Conservation (phyloP, 2,329 filamentous ascomycete species). For the Ploettnerulaceae sp. region DNA sequence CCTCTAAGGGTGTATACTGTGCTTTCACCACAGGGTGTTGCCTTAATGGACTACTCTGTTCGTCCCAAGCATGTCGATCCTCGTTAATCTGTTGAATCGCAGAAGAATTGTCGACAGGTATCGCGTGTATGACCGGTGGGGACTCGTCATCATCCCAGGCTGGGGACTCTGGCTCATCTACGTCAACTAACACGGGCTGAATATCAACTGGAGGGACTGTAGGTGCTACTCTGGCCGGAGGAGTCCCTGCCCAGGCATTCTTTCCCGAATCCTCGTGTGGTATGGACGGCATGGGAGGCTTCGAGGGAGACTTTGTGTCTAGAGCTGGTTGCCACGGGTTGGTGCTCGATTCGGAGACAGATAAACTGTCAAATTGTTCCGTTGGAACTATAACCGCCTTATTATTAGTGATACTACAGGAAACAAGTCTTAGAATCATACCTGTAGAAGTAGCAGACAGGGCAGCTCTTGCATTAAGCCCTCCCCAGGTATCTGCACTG, state of each 20-base stretch:
- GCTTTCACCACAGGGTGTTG: slow-evolving; percentile 5
- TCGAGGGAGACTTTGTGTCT: slow-evolving; percentile 18
- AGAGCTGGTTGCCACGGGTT: slow-evolving; percentile 33
- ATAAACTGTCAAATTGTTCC: slow-evolving; percentile 26
- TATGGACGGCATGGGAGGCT: slow-evolving; percentile 18
- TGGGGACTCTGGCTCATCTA: slow-evolving; percentile 31
- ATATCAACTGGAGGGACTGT: slow-evolving; percentile 12
- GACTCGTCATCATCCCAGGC: slow-evolving; percentile 33
- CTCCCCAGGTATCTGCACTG: slow-evolving; percentile 30
- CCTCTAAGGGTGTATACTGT: slow-evolving; percentile 9
- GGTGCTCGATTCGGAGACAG: slow-evolving; percentile 24
- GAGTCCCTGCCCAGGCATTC: slow-evolving; percentile 26
- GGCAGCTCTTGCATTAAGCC: slow-evolving; percentile 18
- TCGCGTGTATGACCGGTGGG: slow-evolving; percentile 18
- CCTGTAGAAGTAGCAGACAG: slow-evolving; percentile 21
- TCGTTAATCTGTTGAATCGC: slow-evolving; percentile 25
- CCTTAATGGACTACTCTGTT: slow-evolving; percentile 18
- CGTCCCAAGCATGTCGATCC: slow-evolving; percentile 30
- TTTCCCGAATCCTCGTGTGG: slow-evolving; percentile 28
- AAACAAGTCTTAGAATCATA: slow-evolving; percentile 10
- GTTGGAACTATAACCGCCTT: slow-evolving; percentile 9
- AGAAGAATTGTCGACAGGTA: slow-evolving; percentile 18
- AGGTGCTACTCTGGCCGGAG: slow-evolving; percentile 15
- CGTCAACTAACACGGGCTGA: slow-evolving; percentile 26
- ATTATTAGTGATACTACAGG: background rate